Evolutionary conservation across 2,329 filamentous ascomycete genomes (phyloP).

Genomic region (Emergomyces orientalis): DNA sequence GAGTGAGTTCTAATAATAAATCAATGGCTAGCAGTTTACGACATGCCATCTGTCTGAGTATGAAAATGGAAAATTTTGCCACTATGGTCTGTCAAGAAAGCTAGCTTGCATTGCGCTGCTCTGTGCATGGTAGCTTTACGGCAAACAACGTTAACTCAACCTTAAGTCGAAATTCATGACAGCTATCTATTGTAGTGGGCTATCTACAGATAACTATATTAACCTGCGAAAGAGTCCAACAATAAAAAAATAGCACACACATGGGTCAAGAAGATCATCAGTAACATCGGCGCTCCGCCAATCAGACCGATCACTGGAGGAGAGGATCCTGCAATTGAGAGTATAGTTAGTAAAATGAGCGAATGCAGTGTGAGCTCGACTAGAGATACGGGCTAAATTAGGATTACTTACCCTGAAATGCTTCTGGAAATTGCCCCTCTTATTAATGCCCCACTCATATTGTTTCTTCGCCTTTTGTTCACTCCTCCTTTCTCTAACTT

Average conservation of each 20-base stretch:
- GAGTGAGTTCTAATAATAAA: no score
- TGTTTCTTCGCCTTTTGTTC: constrained; percentile 53
- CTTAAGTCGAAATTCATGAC: not conserved
- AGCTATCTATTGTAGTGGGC: not conserved
- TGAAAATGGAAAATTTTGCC: not conserved
- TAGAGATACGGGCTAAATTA: not conserved
- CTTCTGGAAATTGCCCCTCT: constrained; percentile 67
- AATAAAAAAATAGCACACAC: not conserved
- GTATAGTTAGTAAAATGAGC: constrained; percentile 16
- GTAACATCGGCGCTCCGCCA: not conserved
- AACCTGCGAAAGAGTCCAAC: not conserved
- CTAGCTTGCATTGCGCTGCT: not conserved
- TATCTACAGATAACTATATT: not conserved
- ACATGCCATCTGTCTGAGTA: not conserved
- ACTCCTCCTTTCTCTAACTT: constrained; percentile 59
- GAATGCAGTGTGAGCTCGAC: no score
- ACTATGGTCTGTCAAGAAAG: not conserved
- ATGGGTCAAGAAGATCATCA: not conserved
- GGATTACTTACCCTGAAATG: constrained; percentile 52
- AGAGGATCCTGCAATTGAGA: constrained; percentile 39
- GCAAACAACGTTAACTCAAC: not conserved
- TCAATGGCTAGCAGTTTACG: no score
- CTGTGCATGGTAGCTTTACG: not conserved
- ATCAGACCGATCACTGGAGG: constrained; percentile 36
- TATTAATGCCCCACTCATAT: constrained; percentile 62